A percentile compares a stretch with the other conserved stretches of the same genome.
These are phyloP conservation scores for Pezicula carpinea DNA, from an alignment of 2,329 filamentous ascomycete genomes.

Conservation along the genomic window DNA sequence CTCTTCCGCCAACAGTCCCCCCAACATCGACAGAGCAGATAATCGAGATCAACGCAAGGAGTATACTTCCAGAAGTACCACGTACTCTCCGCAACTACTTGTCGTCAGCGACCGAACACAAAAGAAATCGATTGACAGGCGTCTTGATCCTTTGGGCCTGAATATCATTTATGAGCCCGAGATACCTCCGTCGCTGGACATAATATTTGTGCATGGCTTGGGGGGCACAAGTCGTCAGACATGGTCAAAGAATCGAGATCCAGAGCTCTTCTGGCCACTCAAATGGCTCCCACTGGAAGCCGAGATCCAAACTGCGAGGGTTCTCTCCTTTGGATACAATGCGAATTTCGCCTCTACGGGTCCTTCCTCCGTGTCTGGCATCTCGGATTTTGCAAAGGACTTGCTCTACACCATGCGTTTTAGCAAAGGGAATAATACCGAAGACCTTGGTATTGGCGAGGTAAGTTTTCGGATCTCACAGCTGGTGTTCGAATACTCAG, in stretches of 20 bases:
- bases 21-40: too few species aligned
- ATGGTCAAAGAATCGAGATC: slow-evolving; percentile 27
- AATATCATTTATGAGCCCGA: neutral
- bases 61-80: too few species aligned
- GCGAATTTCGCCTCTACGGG: slow-evolving; percentile 6
- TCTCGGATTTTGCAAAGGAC: slow-evolving; percentile 7
- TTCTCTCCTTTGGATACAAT: slow-evolving; percentile 2
- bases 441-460: slow-evolving; percentile 14
- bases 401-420: slow-evolving; percentile 12
- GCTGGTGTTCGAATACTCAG: neutral
- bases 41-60: too few species aligned
- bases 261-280: slow-evolving; percentile 30
- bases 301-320: slow-evolving; percentile 18
- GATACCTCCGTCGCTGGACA: slow-evolving; percentile 7
- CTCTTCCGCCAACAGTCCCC: too few species aligned
- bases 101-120: too few species aligned
- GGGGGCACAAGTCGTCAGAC: slow-evolving; percentile 31
- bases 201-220: slow-evolving; percentile 34
- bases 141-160: slow-evolving; percentile 12
- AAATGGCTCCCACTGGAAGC: slow-evolving; percentile 29
- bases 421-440: slow-evolving; percentile 9
- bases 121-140: too few species aligned
- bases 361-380: slow-evolving; percentile 12
- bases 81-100: too few species aligned
- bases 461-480: slow-evolving; percentile 5